A percentile compares a stretch with the other conserved stretches of the same genome.
Conservation (phyloP, 176 grass and related monocot species). For the Oryza glumipatula region DNA sequence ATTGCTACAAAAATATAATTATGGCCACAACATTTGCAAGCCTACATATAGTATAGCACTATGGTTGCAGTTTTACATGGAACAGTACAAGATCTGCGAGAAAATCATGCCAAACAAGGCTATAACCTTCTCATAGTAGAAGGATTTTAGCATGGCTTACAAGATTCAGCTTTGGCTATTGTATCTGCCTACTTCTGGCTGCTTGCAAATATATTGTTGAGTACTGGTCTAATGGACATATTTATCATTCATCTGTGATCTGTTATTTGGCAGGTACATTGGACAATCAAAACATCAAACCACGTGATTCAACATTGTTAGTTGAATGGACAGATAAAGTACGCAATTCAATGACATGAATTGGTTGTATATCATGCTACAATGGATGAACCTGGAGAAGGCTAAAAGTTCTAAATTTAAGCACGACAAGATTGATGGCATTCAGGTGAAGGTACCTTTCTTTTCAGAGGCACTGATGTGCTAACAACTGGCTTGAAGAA, state of each 20-base stretch:
- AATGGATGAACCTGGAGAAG: neutral
- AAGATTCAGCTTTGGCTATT: neutral
- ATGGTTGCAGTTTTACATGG: neutral
- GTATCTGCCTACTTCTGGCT: neutral
- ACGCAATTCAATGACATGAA: neutral
- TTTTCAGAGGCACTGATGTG: conserved; percentile 45
- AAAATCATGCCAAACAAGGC: neutral
- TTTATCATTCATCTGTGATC: neutral
- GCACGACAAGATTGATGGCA: conserved; percentile 18
- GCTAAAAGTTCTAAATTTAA: neutral
- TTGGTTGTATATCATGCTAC: neutral
- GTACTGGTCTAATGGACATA: neutral
- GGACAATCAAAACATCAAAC: neutral
- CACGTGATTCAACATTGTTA: neutral
- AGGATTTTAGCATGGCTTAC: conserved; percentile 1
- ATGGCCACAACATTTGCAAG: neutral
- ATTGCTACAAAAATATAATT: neutral
- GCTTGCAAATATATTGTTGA: neutral
- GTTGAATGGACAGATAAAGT: neutral
- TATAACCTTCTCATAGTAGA: neutral
- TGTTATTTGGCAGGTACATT: neutral
- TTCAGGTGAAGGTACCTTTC: conserved; percentile 44
- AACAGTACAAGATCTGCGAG: neutral
- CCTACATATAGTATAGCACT: neutral
- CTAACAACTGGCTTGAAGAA: conserved; percentile 62